Evolutionary conservation across 2,329 filamentous ascomycete genomes (phyloP).

Genomic region (Lecanicillium sp.): DNA sequence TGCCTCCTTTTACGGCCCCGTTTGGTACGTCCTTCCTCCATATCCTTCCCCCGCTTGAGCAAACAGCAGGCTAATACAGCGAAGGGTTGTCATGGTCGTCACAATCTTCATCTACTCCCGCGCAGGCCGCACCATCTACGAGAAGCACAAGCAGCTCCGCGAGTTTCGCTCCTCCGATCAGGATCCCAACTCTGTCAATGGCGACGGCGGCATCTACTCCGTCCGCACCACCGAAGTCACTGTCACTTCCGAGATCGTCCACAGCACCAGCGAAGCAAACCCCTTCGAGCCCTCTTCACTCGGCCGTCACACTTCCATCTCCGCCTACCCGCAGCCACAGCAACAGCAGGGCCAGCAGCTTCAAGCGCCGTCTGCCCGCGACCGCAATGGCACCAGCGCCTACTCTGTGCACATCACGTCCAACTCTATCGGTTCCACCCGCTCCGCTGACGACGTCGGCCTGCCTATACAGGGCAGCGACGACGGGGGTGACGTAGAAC

Average conservation of each 20-base stretch:
- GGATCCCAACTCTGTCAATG: conserved; percentile 33
- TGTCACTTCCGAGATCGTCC: conserved; percentile 49
- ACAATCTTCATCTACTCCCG: conserved; percentile 62
- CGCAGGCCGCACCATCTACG: conserved; percentile 61
- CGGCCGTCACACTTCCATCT: conserved; percentile 15
- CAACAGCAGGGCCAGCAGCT: too few species aligned
- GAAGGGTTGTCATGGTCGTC: conserved; percentile 54
- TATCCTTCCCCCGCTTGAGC: not conserved
- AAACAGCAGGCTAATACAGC: too few species aligned
- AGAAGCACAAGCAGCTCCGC: conserved; percentile 56
- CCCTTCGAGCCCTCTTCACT: too few species aligned
- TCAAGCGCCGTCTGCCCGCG: too few species aligned
- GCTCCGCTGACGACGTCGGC: conserved; percentile 18
- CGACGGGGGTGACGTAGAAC: not conserved
- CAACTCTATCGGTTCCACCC: not conserved
- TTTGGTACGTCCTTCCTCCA: conserved; percentile 49
- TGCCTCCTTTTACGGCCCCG: conserved; percentile 65
- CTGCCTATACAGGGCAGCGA: conserved; percentile 24
- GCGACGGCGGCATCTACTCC: conserved; percentile 38
- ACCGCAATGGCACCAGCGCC: conserved; percentile 18
- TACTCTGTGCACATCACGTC: conserved; percentile 42
- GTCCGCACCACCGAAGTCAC: conserved; percentile 59
- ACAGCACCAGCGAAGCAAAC: conserved; percentile 15
- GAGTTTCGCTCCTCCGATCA: conserved; percentile 45
- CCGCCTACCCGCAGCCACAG: not conserved